Base-by-base conservation (phyloP, 2,329 filamentous ascomycete genomes). In the Aureobasidium sp. region DNA sequence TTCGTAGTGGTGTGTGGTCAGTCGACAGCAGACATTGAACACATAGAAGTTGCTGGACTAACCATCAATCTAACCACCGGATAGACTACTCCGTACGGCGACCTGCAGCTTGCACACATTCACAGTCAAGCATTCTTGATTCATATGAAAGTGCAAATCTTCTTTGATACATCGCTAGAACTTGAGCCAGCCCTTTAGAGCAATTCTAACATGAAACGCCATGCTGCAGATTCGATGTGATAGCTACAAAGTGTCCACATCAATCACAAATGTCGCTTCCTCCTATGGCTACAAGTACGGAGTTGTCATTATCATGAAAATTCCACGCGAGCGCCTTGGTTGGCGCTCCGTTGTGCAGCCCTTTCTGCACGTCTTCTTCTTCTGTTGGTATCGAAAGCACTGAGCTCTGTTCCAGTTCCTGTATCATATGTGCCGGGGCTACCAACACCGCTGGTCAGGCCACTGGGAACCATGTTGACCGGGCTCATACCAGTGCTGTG, bases 381-480 rank as follows among this genome's bases (percentile, higher is more conserved):
- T 42, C 78, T 70, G 60, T 79, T 79, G 55, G 72, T 77, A 1
- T 76, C 78, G 59, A 78, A 79, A 54, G 76, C 62, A 58, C 66
- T 69, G 8, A 69, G 59, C 55, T 69, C 68, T 32, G 68, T 70
- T 10, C 65, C 67, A 11, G 66, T 68, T 3, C 63, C 66, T 67
- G 62, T 64, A 2, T 59, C 61, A 21, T 29, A 71, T 67, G 58
- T 72, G 8, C 73, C 75, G 53, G 27, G 59, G 48, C 64, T 64
- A 8, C 58, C 62, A 8, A 60, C 55, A 1, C 56, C 57, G 34
- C 60, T 59, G 35, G 58, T 64, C 30, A 65, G 57, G 6, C 58
- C 62, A 40, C 62, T 65, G 0, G 35, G 54, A 11, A 22, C 54
- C 55, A 51, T 50, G 34, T 22, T 34, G 3, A 53, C 24, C 7